phyloP scores from a whole-genome alignment of 148 eudicot species.

The Amaranthus palmeri region DNA sequence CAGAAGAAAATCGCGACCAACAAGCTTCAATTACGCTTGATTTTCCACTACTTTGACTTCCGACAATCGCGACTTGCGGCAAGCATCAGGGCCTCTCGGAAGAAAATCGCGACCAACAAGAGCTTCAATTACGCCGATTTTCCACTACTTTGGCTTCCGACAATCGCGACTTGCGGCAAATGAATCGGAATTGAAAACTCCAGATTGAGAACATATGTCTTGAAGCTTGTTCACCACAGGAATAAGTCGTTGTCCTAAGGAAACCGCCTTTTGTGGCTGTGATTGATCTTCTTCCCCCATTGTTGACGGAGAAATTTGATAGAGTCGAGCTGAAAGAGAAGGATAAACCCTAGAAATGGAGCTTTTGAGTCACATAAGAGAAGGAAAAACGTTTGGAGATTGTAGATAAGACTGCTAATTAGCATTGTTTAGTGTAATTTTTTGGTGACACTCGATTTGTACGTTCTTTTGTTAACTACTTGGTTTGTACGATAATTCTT shows the following conservation, averaged over 20 bases:
- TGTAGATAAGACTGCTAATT: no score
- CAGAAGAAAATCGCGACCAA: slow-evolving; percentile 63
- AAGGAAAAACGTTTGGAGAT: background rate
- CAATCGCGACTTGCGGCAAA: slow-evolving; percentile 60
- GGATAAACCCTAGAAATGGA: slow-evolving; percentile 9
- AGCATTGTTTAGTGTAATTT: no score
- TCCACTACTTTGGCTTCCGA: slow-evolving; percentile 68
- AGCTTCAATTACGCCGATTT: slow-evolving; percentile 61
- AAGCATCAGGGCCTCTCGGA: slow-evolving; percentile 48
- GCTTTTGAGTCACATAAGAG: slow-evolving; percentile 19
- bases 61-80: slow-evolving; percentile 62
- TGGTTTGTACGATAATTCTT: no score
- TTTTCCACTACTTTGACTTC: slow-evolving; percentile 69
- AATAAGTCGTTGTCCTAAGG: slow-evolving; percentile 43
- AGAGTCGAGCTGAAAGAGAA: background rate
- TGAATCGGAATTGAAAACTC: slow-evolving; percentile 32
- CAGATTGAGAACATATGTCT: slow-evolving; percentile 51
- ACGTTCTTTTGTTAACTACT: no score
- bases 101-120: slow-evolving; percentile 64
- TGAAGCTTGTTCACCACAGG: slow-evolving; percentile 62
- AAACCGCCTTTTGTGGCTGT: slow-evolving; percentile 13
- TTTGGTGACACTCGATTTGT: no score
- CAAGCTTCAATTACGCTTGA: slow-evolving; percentile 61
- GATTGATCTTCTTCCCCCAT: slow-evolving; percentile 20
- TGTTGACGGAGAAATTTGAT: background rate